Conservation (phyloP, 2,329 filamentous ascomycete species). For the Phyllosticta citrichinensis region DNA sequence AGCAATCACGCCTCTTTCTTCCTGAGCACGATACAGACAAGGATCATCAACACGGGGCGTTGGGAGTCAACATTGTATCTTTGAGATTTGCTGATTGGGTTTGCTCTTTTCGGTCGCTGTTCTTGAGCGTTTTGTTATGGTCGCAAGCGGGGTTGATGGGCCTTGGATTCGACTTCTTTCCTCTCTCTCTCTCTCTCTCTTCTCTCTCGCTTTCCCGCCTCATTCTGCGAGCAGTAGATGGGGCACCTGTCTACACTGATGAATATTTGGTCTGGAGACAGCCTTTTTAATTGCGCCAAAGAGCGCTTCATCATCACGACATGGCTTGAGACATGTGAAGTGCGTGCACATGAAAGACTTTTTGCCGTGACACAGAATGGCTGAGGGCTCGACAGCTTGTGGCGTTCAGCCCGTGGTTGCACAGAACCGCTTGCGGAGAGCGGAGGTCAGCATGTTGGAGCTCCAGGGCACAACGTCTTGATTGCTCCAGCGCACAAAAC, state of each 20-base stretch:
- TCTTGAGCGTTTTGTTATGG: conserved; percentile 9
- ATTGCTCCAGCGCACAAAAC: neutral
- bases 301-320: neutral
- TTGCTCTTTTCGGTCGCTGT: conserved; percentile 3
- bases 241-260: neutral
- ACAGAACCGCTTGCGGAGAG: neutral
- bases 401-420: neutral
- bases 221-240: conserved; percentile 4
- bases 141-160: conserved; percentile 4
- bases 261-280: neutral
- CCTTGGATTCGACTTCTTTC: conserved; percentile 8
- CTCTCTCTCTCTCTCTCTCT: neutral
- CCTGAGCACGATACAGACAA: conserved; percentile 4
- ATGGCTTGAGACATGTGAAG: neutral
- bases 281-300: neutral
- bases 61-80: conserved; percentile 1
- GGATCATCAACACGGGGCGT: conserved; percentile 4
- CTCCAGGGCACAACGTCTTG: neutral
- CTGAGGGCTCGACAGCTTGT: neutral
- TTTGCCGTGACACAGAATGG: neutral
- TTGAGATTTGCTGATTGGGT: conserved; percentile 1
- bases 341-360: neutral
- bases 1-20: conserved; percentile 3
- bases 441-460: neutral
- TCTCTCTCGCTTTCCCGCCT: neutral